A percentile compares a stretch with the other conserved stretches of the same genome.
Evolutionary conservation across 2,329 filamentous ascomycete species (phyloP).

Genomic region (Myotisia sp.): DNA sequence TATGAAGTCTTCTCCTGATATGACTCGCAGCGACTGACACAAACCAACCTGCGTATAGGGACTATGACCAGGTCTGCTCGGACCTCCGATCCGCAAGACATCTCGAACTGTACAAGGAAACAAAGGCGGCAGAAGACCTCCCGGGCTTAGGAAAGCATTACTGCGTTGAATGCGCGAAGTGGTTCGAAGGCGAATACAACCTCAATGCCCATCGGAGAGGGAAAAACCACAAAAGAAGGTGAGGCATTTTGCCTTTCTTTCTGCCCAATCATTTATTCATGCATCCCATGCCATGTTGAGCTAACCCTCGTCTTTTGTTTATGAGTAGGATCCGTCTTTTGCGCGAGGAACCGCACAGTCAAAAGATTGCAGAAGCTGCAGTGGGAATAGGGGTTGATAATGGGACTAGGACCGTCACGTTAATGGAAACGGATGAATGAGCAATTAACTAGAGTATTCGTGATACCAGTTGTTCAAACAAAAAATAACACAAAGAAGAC

Average conservation of each 20-base stretch:
- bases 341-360: conserved; percentile 70
- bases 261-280: conserved; percentile 9
- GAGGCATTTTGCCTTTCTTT: conserved; percentile 12
- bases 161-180: conserved; percentile 88
- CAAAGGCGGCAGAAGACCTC: conserved; percentile 71
- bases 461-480: no score
- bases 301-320: conserved; percentile 1
- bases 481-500: no score
- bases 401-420: conserved; percentile 34
- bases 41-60: conserved; percentile 47
- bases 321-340: conserved; percentile 58
- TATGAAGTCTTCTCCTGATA: conserved; percentile 12
- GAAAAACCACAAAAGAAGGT: conserved; percentile 90
- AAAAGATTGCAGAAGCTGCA: conserved; percentile 72
- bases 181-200: conserved; percentile 76
- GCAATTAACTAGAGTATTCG: no score
- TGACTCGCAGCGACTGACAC: conserved; percentile 19
- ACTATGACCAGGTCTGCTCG: conserved; percentile 80
- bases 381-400: conserved; percentile 56
- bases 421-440: no score
- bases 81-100: conserved; percentile 70
- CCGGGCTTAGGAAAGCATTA: conserved; percentile 76
- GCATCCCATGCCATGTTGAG: conserved; percentile 4
- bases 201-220: conserved; percentile 62
- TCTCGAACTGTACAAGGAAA: conserved; percentile 60